phyloP scores from a whole-genome alignment of 2,329 filamentous ascomycete genomes.

The Amauroascus niger region DNA sequence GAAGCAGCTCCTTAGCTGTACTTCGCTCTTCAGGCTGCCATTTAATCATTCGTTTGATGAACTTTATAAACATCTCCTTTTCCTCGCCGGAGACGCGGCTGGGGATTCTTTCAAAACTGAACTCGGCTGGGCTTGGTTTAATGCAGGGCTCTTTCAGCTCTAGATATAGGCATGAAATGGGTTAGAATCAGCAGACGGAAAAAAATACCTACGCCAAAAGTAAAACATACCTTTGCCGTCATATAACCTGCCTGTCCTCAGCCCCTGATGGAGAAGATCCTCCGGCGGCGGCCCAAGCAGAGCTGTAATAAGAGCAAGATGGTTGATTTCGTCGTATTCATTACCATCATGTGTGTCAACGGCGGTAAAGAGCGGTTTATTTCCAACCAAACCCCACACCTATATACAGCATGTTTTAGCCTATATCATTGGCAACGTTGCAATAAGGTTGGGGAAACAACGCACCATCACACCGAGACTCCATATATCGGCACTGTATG shows the following conservation, averaged over 20 bases:
- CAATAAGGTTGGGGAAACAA: not conserved
- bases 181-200: conserved; percentile 15
- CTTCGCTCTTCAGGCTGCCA: conserved; percentile 28
- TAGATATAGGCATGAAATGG: not conserved
- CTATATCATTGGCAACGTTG: not conserved
- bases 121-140: conserved; percentile 8
- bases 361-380: conserved; percentile 24
- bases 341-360: conserved; percentile 19
- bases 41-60: conserved; percentile 25
- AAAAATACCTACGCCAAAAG: conserved; percentile 6
- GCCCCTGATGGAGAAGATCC: conserved; percentile 11
- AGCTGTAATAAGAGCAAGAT: conserved; percentile 17
- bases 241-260: conserved; percentile 17
- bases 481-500: conserved; percentile 33
- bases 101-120: conserved; percentile 12
- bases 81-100: conserved; percentile 23
- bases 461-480: conserved; percentile 31
- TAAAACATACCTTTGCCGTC: conserved; percentile 20
- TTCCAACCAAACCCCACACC: conserved; percentile 26
- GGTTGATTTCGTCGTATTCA: conserved; percentile 20
- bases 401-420: not conserved
- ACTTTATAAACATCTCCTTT: conserved; percentile 26
- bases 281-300: conserved; percentile 16
- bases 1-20: conserved; percentile 27
- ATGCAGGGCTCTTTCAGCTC: conserved; percentile 1